Percentiles rank a stretch among this genome's conserved stretches.
Evolutionary conservation across 2,329 filamentous ascomycete species (phyloP).

Genomic region (Fusarium sp.): DNA sequence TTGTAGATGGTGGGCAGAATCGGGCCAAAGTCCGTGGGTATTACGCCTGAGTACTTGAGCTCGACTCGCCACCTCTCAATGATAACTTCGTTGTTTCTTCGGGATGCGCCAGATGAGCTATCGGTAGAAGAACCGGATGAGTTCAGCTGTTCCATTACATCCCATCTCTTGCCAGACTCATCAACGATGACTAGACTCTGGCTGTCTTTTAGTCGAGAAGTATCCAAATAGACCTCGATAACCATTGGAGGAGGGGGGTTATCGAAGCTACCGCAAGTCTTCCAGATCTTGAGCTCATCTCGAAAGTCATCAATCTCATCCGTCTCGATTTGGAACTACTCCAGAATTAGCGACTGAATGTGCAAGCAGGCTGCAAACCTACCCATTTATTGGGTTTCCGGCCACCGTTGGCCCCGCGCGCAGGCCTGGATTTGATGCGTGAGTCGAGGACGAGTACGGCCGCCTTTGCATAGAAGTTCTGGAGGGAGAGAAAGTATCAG

Average conservation of each 20-base stretch:
- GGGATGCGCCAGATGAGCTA: conserved; percentile 56
- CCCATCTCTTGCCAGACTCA: conserved; percentile 90
- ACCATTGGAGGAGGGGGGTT: conserved; percentile 84
- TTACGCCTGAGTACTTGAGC: conserved; percentile 68
- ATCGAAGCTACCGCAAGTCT: conserved; percentile 79
- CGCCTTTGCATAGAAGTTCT: conserved; percentile 94
- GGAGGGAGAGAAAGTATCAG: conserved; percentile 30
- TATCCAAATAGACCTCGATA: conserved; percentile 91
- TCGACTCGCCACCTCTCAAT: conserved; percentile 93
- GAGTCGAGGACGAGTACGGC: conserved; percentile 86
- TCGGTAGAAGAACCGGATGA: conserved; percentile 67
- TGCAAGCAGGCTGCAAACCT: conserved; percentile 51
- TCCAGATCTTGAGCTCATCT: conserved; percentile 86
- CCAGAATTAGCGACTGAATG: conserved; percentile 24
- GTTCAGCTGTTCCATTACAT: conserved; percentile 86
- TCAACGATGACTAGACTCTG: conserved; percentile 91
- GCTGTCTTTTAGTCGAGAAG: conserved; percentile 80
- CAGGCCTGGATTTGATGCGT: conserved; percentile 75
- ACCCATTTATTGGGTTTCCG: conserved; percentile 89
- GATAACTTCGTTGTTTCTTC: conserved; percentile 77
- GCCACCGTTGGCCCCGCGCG: conserved; percentile 52
- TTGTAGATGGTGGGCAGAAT: conserved; percentile 92
- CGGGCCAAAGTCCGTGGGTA: conserved; percentile 66
- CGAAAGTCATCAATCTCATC: conserved; percentile 91
- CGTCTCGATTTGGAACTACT: conserved; percentile 92